Percentiles rank a stretch among this genome's conserved stretches.
phyloP scores from a whole-genome alignment of 2,329 filamentous ascomycete species.

The Diaporthe sp. region DNA sequence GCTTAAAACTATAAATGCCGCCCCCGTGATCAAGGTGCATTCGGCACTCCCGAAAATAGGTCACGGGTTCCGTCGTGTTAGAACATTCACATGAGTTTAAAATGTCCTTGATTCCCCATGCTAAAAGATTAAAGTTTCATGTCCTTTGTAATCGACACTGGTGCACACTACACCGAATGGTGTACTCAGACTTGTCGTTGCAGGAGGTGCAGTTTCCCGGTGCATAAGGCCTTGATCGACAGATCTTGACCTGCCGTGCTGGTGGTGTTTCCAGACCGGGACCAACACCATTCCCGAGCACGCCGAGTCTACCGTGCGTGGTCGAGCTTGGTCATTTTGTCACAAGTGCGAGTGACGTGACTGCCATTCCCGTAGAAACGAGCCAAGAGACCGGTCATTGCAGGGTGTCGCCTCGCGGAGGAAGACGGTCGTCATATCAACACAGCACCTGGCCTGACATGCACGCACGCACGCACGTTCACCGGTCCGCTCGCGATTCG shows the following conservation, averaged over 20 bases:
- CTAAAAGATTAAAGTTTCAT: neutral
- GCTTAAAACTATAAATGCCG: slow-evolving; percentile 4
- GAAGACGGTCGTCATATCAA: neutral
- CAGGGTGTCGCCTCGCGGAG: neutral
- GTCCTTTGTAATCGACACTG: neutral
- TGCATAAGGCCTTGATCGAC: neutral
- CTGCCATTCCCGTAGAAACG: too few relatives aligned
- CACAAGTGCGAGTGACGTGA: too few relatives aligned
- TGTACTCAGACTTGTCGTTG: neutral
- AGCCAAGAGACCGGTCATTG: too few relatives aligned
- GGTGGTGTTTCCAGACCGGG: too few relatives aligned
- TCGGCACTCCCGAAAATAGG: neutral
- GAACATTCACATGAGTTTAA: too few relatives aligned
- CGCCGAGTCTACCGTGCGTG: too few relatives aligned
- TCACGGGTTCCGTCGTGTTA: neutral
- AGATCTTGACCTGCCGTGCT: neutral
- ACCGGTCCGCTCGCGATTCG: neutral
- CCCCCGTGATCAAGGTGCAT: neutral
- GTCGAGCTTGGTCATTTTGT: too few relatives aligned
- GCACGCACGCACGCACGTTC: neutral
- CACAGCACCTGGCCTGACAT: neutral
- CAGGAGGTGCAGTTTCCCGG: neutral
- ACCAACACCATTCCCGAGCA: too few relatives aligned
- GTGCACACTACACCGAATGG: neutral
- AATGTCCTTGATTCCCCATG: too few relatives aligned